A percentile compares a stretch with the other conserved stretches of the same genome.
phyloP scores from a whole-genome alignment of 176 grass and related monocot species.

The Musa beccarii region DNA sequence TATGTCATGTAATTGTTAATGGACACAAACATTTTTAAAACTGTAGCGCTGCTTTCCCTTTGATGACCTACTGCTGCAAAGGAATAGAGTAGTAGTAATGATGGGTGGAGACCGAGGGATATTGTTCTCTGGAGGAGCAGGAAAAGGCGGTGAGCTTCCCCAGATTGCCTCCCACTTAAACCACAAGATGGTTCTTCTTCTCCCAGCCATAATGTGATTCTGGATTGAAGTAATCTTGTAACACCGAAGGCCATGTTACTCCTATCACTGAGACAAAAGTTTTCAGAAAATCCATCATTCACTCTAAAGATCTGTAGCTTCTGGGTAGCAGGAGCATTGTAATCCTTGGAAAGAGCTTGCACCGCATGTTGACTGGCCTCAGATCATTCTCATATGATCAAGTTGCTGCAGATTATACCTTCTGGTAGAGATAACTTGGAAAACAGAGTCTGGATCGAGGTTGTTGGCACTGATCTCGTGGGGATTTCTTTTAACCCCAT shows the following conservation, averaged over 20 bases:
- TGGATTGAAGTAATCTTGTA: too few relatives aligned
- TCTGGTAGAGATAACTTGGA: slow-evolving; percentile 24
- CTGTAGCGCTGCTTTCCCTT: too few relatives aligned
- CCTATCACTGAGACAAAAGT: background rate
- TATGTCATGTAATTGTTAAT: too few relatives aligned
- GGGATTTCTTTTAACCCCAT: slow-evolving; percentile 5
- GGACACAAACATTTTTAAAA: too few relatives aligned
- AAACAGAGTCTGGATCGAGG: slow-evolving; percentile 26
- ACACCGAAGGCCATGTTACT: background rate
- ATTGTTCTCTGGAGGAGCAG: too few relatives aligned
- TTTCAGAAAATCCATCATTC: background rate
- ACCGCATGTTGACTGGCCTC: background rate
- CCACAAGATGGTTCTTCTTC: too few relatives aligned
- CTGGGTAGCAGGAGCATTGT: background rate
- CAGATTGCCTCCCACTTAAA: too few relatives aligned
- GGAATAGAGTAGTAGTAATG: too few relatives aligned
- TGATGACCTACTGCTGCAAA: too few relatives aligned
- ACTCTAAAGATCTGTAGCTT: background rate
- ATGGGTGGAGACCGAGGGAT: too few relatives aligned
- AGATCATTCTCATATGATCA: background rate
- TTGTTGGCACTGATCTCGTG: slow-evolving; percentile 37
- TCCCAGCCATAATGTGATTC: too few relatives aligned
- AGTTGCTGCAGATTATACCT: slow-evolving; percentile 9
- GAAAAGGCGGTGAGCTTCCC: too few relatives aligned
- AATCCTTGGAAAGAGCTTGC: background rate